phyloP scores from a whole-genome alignment of 2,329 filamentous ascomycete genomes.

The Scedosporium dehoogii region DNA sequence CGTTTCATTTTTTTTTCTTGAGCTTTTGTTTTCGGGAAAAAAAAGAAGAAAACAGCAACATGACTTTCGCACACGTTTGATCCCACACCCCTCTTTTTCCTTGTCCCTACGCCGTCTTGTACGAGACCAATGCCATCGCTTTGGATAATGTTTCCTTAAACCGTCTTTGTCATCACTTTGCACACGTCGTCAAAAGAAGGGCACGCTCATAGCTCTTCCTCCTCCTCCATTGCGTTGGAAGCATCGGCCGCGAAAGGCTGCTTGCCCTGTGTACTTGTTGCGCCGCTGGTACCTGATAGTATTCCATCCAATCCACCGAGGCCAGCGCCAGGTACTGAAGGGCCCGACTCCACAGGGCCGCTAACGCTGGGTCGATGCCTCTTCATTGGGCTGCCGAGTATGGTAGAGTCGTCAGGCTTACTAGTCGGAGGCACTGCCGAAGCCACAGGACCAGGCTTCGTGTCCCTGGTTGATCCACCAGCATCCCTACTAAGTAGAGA shows the following conservation, averaged over 20 bases:
- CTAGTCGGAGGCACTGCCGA: conserved; percentile 6
- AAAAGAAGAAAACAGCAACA: too few species aligned
- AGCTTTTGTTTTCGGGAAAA: too few species aligned
- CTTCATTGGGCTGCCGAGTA: conserved; percentile 63
- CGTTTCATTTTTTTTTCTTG: too few species aligned
- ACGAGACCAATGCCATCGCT: too few species aligned
- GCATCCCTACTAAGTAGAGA: conserved; percentile 11
- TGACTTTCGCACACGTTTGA: too few species aligned
- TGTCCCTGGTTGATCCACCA: conserved; percentile 29
- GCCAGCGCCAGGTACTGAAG: not conserved
- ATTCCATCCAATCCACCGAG: not conserved
- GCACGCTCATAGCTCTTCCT: conserved; percentile 11
- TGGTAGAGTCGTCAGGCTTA: conserved; percentile 10
- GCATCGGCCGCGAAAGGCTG: not conserved
- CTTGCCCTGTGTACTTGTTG: not conserved
- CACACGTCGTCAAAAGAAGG: too few species aligned
- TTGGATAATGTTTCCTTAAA: too few species aligned
- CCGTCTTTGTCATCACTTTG: too few species aligned
- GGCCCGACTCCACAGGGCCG: not conserved
- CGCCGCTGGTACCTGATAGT: not conserved
- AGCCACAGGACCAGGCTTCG: conserved; percentile 18
- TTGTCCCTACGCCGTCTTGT: too few species aligned
- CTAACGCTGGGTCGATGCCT: conserved; percentile 54
- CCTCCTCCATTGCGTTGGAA: conserved; percentile 9
- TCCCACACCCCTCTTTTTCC: too few species aligned